phyloP scores from a whole-genome alignment of 2,329 filamentous ascomycete genomes.

The Cladophialophora chaetospira region DNA sequence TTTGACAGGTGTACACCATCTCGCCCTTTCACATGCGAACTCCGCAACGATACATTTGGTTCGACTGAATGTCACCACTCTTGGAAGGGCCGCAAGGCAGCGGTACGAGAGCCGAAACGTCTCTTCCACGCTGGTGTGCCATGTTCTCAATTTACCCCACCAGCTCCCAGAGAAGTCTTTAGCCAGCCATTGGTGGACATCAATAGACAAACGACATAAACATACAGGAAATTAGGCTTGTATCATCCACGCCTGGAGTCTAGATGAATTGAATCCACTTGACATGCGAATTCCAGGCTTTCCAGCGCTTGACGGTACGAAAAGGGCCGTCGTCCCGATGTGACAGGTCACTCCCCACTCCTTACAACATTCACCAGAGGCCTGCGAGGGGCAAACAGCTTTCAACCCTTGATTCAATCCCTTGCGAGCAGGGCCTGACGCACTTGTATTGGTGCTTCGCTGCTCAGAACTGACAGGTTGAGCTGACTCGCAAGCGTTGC shows the following conservation, averaged over 20 bases:
- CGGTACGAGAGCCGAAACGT: too few relatives aligned
- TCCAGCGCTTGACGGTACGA: slow-evolving; percentile 1
- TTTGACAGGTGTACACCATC: neutral
- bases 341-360: slow-evolving; percentile 14
- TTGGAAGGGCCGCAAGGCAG: neutral
- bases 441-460: neutral
- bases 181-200: neutral
- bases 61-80: neutral
- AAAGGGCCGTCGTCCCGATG: slow-evolving; percentile 1
- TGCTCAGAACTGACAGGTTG: slow-evolving; percentile 8
- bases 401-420: neutral
- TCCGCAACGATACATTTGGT: neutral
- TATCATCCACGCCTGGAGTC: neutral
- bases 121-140: too few relatives aligned
- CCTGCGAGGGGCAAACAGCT: neutral
- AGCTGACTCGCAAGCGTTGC: slow-evolving; percentile 1
- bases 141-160: neutral
- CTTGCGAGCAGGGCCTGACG: neutral
- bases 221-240: neutral
- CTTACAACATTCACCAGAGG: neutral
- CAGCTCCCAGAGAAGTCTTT: too few relatives aligned
- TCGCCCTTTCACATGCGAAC: neutral
- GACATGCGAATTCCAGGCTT: neutral
- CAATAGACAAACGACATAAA: neutral
- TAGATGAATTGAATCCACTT: neutral